Evolutionary conservation across 2,329 filamentous ascomycete species (phyloP).

Genomic region (Hansfordia pulvinata): DNA sequence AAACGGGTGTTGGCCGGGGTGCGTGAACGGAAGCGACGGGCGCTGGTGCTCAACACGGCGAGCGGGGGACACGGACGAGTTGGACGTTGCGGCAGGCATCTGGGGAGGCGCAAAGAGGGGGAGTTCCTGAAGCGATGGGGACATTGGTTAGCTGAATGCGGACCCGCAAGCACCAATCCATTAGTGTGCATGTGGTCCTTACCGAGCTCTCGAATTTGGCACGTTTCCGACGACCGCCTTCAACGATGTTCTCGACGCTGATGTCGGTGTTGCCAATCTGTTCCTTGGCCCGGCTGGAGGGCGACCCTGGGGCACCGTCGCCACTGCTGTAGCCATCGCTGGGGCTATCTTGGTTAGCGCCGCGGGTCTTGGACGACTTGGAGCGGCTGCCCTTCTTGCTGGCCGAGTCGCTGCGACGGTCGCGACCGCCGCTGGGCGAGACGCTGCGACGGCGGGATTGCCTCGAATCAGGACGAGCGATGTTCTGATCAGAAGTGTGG

Average conservation of each 20-base stretch:
- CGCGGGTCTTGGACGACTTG: constrained; percentile 56
- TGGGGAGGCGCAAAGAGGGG: constrained; percentile 90
- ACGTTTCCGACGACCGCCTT: constrained; percentile 87
- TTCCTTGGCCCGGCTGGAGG: constrained; percentile 68
- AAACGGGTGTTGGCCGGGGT: constrained; percentile 67
- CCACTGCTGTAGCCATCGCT: constrained; percentile 75
- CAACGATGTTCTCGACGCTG: constrained; percentile 94
- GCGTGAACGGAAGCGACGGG: constrained; percentile 61
- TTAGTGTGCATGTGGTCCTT: constrained; percentile 38
- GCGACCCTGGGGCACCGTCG: constrained; percentile 65
- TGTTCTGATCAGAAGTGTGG: constrained; percentile 42
- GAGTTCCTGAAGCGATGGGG: constrained; percentile 67
- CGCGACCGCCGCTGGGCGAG: constrained; percentile 56
- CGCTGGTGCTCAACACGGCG: constrained; percentile 64
- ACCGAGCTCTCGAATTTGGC: constrained; percentile 96
- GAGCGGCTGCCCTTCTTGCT: constrained; percentile 56
- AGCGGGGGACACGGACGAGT: constrained; percentile 89
- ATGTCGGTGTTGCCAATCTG: constrained; percentile 92
- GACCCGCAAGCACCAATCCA: no score
- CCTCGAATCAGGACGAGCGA: constrained; percentile 56
- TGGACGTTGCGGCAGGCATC: constrained; percentile 88
- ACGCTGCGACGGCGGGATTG: constrained; percentile 64
- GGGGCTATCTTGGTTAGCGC: constrained; percentile 43
- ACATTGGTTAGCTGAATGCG: no score
- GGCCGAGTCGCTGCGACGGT: constrained; percentile 65